phyloP scores from a whole-genome alignment of 78 protist genomes.

The Dictyostelium purpureum region DNA sequence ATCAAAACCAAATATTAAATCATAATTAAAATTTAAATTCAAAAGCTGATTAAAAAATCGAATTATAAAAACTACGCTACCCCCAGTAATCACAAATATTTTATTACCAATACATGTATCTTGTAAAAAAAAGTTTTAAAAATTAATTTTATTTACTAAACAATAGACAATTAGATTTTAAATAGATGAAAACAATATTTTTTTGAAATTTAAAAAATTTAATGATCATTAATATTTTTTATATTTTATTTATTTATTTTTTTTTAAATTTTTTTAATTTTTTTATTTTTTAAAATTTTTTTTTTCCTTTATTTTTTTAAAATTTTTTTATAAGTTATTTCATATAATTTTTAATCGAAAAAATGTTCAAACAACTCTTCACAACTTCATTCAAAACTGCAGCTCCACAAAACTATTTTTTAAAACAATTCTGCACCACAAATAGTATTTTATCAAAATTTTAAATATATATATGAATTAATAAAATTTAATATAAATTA shows the following conservation, averaged over 20 bases:
- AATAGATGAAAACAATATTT: too few relatives aligned
- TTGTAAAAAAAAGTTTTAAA: too few relatives aligned
- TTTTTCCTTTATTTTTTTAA: not conserved
- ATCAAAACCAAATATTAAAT: too few relatives aligned
- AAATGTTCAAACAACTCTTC: slow-evolving; percentile 2
- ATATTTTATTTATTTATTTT: not conserved
- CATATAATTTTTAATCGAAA: not conserved
- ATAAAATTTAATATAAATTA: not conserved
- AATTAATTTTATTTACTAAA: too few relatives aligned
- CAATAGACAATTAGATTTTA: too few relatives aligned
- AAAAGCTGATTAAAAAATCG: too few relatives aligned
- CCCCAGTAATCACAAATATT: too few relatives aligned
- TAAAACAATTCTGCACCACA: not conserved
- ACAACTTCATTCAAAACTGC: not conserved
- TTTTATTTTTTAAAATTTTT: too few relatives aligned
- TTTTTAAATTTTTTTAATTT: not conserved
- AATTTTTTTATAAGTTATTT: too few relatives aligned
- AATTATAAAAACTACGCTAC: too few relatives aligned
- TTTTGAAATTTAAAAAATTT: not conserved
- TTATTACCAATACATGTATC: too few relatives aligned
- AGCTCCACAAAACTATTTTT: not conserved
- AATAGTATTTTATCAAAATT: not conserved
- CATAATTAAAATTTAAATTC: not conserved
- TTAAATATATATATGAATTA: not conserved
- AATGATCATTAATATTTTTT: not conserved